Base-by-base conservation (phyloP, 2,329 filamentous ascomycete species). In the Fusarium luffae region DNA sequence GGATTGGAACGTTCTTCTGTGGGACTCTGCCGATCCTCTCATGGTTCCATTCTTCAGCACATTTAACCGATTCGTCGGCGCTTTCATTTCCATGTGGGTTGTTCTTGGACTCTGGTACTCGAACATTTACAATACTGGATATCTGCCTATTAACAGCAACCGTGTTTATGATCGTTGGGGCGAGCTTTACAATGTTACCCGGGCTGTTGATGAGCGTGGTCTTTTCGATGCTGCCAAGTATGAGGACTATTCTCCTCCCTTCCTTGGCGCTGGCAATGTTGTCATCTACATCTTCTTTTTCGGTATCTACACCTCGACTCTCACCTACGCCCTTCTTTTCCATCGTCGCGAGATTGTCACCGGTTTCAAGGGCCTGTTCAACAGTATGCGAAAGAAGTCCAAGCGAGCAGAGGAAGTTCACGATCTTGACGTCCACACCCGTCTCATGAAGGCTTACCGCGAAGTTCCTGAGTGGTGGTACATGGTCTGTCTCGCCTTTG, bases 61-160 rank as follows among this genome's bases (percentile, higher is more conserved):
- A 44, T 81, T 88, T 57, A 92, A 92, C 76, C 87, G 85, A 23
- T 81, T 90, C 65, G 78, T 89, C 46, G 89, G 89, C 30, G 83
- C 86, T 51, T 81, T 89, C 14, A 67, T 86, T 34, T 86, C 84
- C 44, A 84, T 85, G 70, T 85, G 86, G 79, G 79, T 90, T 16
- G 81, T 88, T 16, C 76, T 86, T 4, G 86, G 79, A 27, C 74
- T 91, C 11, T 90, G 88, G 79, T 92, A 86, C 75, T 84, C 80
- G 46, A 88, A 88, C 56, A 77, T 85, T 3, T 90, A 85, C 79
- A 85, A 87, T 76, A 85, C 84, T 13, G 82, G 84, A 54, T 89
- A 87, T 68, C 77, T 86, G 27, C 83, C 83, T 30, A 84, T 87
- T 78, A 85, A 84, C 77, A 83, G 81, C 21, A 86, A 86, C 75